Base-by-base conservation (phyloP, 352 stramenopile species). In the Globisporangium cystogenes region DNA sequence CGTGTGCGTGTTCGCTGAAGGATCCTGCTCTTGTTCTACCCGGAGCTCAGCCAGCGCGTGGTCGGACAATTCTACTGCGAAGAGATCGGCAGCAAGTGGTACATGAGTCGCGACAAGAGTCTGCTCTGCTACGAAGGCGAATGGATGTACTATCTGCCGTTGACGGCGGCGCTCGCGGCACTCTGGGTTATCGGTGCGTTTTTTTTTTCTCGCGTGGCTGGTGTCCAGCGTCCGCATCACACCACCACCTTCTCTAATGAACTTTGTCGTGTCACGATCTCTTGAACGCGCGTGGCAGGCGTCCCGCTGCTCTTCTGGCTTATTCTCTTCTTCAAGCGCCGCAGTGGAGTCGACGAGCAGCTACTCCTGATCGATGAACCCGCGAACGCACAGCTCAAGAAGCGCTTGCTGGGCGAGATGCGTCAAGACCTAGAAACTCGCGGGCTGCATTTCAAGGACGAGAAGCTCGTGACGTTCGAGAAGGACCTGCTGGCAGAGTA, bases 31-130 rank as follows among this genome's bases (percentile, higher is more conserved):
- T 29, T 90, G 18, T 87, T 86, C 21, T 88, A 90, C 45, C 80
- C 80, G 1, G 75, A 87, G 48, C 53, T 90, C n/a, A 85, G 75
- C 48, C 73, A 86, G 54, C 78, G 76, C 6, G 73, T 82, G 45
- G 57, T 90, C 27, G 74, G 72, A 1, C 71, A 74, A n/a, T 90
- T 88, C 31, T 88, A 90, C 64, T 90, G 80, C 52, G 70, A 87
- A 31, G 76, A 90, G 53, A 68, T 90, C 16, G 80, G 77, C 12
- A 52, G 55, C 4, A 60, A 72, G 15, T 82, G 68, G 52, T 88
- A 84, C 53, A 74, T 90, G 69, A 82, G 57, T 14, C 66, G 74
- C 5, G 77, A 90, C 56, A 81, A 73, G 29, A 86, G 74, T 26
- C 61, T 67, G 11, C n/a, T 72, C 0, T 90, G 80, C 51, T 86